Base-by-base conservation (phyloP, 2,329 filamentous ascomycete genomes). In the Venturia oleaginea region DNA sequence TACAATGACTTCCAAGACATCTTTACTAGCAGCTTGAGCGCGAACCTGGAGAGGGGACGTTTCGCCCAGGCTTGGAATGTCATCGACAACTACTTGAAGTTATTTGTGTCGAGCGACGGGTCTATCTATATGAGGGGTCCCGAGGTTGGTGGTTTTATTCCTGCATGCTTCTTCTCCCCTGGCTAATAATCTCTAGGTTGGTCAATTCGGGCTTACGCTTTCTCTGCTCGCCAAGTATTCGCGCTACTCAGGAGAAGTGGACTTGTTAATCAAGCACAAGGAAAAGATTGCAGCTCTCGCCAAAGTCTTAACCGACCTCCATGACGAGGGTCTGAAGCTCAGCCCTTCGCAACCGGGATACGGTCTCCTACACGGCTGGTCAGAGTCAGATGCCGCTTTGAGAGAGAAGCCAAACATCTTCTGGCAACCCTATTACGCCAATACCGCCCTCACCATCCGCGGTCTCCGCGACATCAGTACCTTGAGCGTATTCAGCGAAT, bases 1-100 rank as follows among this genome's bases (percentile, higher is more conserved):
- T 54, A 63, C 48, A 46, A 63, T 30, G 61, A 40, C 19, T 62
- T 62, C 24, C 61, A 63, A 51, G 62, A 64, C 55, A 61, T 64
- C 5, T 64, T 64, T 38, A 64, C 62, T 3, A 64, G 62, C 55
- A 38, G 27, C 13, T 17, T 64, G 24, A 30, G 32, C 51, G 55
- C 62, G 5, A 64, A 64, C 19, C 38, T 64, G n/a, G 62, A 64
- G 30, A 48, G 51, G 51, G 62, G 62, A 37, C 62, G 62, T 2
- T 64, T 64, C 19, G 30, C 32, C 2, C 51, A 60, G n/a, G 62
- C 62, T 37, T 22, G 34, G 30, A 51, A 30, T 22, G 62, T 64
- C 22, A 42, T 64, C 11, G 62, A 64, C 24, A 64, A 64, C 24
- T 64, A 64, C 19, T 30, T 64, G 17, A 27, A 6, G 10, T 15